Percentiles rank a stretch among this genome's conserved stretches.
These are phyloP conservation scores for Pinus tabuliformis DNA, from an alignment of 75 land plant species.

Conservation along the genomic window DNA sequence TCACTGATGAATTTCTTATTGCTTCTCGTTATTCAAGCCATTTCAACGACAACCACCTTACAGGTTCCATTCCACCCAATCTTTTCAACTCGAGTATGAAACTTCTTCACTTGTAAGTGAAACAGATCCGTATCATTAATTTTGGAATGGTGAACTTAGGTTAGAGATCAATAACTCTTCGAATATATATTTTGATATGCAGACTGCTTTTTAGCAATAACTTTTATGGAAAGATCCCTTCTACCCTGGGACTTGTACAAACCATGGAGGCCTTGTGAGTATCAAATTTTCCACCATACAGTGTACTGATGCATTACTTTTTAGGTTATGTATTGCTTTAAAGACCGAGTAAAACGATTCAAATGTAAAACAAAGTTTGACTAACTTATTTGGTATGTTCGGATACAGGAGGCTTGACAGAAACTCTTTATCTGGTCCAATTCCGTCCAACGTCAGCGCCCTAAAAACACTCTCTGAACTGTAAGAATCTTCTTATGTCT, in stretches of 20 bases:
- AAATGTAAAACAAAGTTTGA: too few relatives aligned
- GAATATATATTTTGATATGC: not conserved
- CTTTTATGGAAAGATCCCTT: constrained; percentile 37
- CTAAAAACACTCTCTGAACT: constrained; percentile 36
- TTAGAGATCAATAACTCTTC: not conserved
- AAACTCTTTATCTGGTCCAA: constrained; percentile 48
- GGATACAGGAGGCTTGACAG: constrained; percentile 57
- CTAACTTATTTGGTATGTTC: not conserved
- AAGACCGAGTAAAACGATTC: not conserved
- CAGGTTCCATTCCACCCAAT: constrained; percentile 54
- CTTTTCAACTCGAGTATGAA: constrained; percentile 57
- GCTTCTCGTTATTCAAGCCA: constrained; percentile 39
- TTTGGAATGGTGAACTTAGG: too few relatives aligned
- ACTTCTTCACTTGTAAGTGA: constrained; percentile 57
- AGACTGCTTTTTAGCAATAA: constrained; percentile 46
- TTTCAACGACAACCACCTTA: constrained; percentile 66
- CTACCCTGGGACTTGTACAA: constrained; percentile 26
- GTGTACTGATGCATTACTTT: not conserved
- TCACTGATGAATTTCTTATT: not conserved
- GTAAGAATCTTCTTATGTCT: constrained; percentile 18
- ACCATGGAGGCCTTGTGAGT: constrained; percentile 38
- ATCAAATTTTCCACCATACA: not conserved
- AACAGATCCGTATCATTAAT: not conserved
- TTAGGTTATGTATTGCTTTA: not conserved
- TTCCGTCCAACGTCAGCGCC: constrained; percentile 59